Conservation (phyloP, 2,329 filamentous ascomycete species). For the Rhynchosporium graminicola region DNA sequence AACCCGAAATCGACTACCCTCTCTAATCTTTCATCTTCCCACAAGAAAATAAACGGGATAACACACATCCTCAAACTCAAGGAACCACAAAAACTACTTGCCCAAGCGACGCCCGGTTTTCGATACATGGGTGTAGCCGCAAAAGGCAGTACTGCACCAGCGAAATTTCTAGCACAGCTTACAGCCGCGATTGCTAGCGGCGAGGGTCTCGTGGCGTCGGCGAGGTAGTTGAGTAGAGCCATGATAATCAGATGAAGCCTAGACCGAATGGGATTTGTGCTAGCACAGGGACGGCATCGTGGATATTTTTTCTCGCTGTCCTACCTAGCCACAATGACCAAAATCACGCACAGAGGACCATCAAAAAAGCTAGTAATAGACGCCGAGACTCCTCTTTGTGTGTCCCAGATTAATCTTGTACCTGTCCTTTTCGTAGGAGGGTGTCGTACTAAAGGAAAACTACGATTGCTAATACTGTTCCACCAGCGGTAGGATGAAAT, state of each 20-base stretch:
- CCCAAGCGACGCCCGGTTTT: constrained; percentile 48
- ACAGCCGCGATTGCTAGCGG: constrained; percentile 54
- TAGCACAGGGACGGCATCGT: constrained; percentile 57
- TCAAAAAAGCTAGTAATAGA: constrained; percentile 49
- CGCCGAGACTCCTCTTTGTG: constrained; percentile 53
- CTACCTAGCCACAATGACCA: constrained; percentile 60
- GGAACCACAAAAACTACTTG: constrained; percentile 52
- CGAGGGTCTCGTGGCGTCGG: constrained; percentile 59
- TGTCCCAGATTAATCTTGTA: constrained; percentile 48
- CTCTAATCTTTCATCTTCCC: constrained; percentile 50
- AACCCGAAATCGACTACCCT: constrained; percentile 51
- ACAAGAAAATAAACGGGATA: constrained; percentile 54
- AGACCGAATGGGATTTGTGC: constrained; percentile 58
- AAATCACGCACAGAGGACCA: constrained; percentile 48
- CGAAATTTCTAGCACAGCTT: constrained; percentile 42
- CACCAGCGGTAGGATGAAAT: constrained; percentile 55
- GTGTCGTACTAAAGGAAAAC: constrained; percentile 54
- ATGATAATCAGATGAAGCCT: constrained; percentile 58
- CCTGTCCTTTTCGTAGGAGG: constrained; percentile 52
- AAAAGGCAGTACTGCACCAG: constrained; percentile 50
- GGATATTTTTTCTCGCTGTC: constrained; percentile 53
- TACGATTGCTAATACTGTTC: constrained; percentile 53
- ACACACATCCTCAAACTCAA: constrained; percentile 50
- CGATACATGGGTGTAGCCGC: constrained; percentile 50
- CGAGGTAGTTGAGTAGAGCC: constrained; percentile 61